These are phyloP conservation scores for Saccharomyces hybrid DNA, from an alignment of 1,139 yeast species.

Conservation along the genomic window DNA sequence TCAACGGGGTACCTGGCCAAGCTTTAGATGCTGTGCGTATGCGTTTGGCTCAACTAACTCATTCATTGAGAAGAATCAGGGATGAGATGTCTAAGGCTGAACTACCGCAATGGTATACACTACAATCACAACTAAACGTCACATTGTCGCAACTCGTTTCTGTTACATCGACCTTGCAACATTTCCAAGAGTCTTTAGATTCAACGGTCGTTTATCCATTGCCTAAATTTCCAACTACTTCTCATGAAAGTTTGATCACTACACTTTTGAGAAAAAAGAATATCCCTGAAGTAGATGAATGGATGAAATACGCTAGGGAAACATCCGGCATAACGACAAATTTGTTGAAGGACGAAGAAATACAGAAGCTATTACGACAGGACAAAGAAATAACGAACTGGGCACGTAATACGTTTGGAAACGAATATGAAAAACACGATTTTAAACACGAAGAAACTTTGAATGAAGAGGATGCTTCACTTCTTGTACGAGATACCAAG, in stretches of 20 bases:
- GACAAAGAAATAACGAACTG: conserved; percentile 56
- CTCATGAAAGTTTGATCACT: conserved; percentile 73
- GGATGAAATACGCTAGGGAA: conserved; percentile 60
- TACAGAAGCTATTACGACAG: conserved; percentile 26
- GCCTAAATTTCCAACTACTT: conserved; percentile 74
- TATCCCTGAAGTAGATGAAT: conserved; percentile 81
- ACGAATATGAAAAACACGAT: conserved; percentile 47
- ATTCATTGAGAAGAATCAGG: conserved; percentile 40
- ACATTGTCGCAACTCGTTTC: conserved; percentile 74
- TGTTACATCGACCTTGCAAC: conserved; percentile 58
- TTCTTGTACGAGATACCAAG: conserved; percentile 7
- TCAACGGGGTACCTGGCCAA: conserved; percentile 46
- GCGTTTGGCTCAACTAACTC: conserved; percentile 48
- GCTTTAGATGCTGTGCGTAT: conserved; percentile 55
- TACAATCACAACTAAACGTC: conserved; percentile 79
- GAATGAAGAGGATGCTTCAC: neutral
- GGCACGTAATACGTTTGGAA: conserved; percentile 50
- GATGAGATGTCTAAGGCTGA: conserved; percentile 36
- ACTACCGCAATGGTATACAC: conserved; percentile 36
- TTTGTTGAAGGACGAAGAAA: conserved; percentile 19
- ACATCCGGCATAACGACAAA: conserved; percentile 30
- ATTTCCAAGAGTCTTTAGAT: conserved; percentile 50
- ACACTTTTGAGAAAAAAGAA: conserved; percentile 81
- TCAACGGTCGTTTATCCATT: conserved; percentile 76
- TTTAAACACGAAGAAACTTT: conserved; percentile 39